Conservation (phyloP, 768 basidiomycete species). For the Galerina marginata region DNA sequence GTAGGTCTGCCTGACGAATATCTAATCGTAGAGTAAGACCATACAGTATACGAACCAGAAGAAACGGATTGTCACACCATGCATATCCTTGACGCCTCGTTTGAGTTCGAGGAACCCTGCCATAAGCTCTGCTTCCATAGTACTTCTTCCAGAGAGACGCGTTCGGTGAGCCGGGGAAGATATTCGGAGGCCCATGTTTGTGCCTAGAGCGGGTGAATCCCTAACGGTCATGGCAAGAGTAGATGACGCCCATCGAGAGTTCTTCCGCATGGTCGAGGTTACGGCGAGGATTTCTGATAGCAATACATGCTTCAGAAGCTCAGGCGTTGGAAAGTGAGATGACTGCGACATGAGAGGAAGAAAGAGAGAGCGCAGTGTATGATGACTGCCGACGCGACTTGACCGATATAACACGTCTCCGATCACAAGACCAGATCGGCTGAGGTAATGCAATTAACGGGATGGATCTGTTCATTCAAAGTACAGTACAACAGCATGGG, state of each 20-base stretch:
- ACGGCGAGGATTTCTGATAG: slow-evolving; percentile 91
- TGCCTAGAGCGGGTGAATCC: slow-evolving; percentile 73
- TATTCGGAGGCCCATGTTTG: slow-evolving; percentile 75
- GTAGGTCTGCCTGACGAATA: slow-evolving; percentile 58
- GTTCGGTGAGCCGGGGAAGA: slow-evolving; percentile 51
- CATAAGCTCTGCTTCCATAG: slow-evolving; percentile 86
- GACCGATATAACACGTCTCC: slow-evolving; percentile 22
- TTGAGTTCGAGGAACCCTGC: slow-evolving; percentile 87
- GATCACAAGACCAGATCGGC: slow-evolving; percentile 19
- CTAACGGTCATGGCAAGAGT: slow-evolving; percentile 64
- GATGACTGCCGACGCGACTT: slow-evolving; percentile 12
- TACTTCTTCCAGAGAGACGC: slow-evolving; percentile 53
- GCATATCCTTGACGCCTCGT: slow-evolving; percentile 69
- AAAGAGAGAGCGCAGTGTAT: slow-evolving; percentile 20
- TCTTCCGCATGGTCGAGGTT: slow-evolving; percentile 95
- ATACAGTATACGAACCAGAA: neutral
- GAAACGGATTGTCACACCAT: slow-evolving; percentile 50
- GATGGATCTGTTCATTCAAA: slow-evolving; percentile 3
- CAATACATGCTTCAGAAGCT: slow-evolving; percentile 78
- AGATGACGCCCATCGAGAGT: slow-evolving; percentile 92
- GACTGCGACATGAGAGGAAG: slow-evolving; percentile 16
- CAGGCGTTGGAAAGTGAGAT: slow-evolving; percentile 32
- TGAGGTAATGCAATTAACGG: slow-evolving; percentile 21
- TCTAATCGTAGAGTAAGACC: slow-evolving; percentile 46
- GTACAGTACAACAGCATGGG: slow-evolving; percentile 19